Base-by-base conservation (phyloP, 2,329 filamentous ascomycete species). In the Epichloe amarillans region DNA sequence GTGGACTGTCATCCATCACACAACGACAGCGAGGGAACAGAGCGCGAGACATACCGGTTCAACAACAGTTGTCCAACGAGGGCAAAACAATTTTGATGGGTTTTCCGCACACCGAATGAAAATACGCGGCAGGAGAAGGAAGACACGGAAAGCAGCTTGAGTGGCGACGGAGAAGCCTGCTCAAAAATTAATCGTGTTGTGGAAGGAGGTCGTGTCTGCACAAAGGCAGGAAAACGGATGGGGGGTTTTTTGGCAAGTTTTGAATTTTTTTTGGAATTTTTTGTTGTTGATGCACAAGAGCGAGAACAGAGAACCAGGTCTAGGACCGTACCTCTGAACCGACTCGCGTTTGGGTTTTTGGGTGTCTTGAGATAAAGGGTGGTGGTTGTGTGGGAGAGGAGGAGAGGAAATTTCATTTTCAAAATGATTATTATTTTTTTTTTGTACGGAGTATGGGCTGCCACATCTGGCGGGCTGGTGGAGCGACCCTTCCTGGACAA, bases 201-300 rank as follows among this genome's bases (percentile, higher is more conserved):
- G 36, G 46, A 47, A 46, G 44, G 51, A 51, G 55, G 58, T 59
- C 55, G 19, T 59, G 59, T 60, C 60, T 61, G 56, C 55, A 58
- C 61, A 51, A 49, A 61, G 56, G 61, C 54, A 57, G 56, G 57
- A 60, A 52, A 53, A 53, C 51, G 19, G 54, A 73, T 69, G 70
- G 75, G 72, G 75, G 82, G 80, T 70, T 74, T 80, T 77, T 70
- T 70, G 64, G 63, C 57, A 66, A 66, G 69, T 79, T 80, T 77
- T 74, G 70, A 69, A 64, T 61, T 81, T 80, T 80, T 79, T 80
- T 79, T 74, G 67, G 62, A 69, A 68, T 76, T 76, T 77, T 69
- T 69, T 71, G 64, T 68, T 66, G 66, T 65, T 68, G 67, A 64
- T 60, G 64, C 71, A 70, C 70, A 73, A 70, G 73, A 72, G 71